Evolutionary conservation across 768 basidiomycete genomes (phyloP), one percentile per base, ranked within the genome.

Genomic region (Boletus barrowsii): DNA sequence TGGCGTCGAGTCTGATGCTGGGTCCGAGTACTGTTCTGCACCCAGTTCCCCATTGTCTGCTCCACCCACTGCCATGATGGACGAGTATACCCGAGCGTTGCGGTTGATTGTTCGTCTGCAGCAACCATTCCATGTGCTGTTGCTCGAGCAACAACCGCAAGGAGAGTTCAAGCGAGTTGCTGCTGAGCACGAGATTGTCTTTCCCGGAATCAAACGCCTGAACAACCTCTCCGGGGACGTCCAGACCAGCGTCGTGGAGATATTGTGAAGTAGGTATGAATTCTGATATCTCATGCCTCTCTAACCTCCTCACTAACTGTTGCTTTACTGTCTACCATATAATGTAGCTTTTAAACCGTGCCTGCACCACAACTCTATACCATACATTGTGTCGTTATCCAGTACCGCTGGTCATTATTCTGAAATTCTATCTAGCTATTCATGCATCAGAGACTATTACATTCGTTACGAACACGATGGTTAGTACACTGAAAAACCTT

Each of bases 41-140:
- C 20, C 15, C 15, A 4, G 6, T 7, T 22, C 22, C 4, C 49
- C 40, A 10, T 24, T 42, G 40, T 13, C 6, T 3, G 20, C 40
- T 5, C 7, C 4, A n/a, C 15, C 49, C 5, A 20, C 22, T 13
- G 5, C 20, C 18, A 10, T 10, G 20, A 10, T 8, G 49, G 49
- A 49, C 7, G 26, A 43, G 2, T 29, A 43, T 8, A 29, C 42
- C 3, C 44, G 44, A 5, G 45, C 49, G 20, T 33, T 55, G 24
- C 54, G 49, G 45, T 18, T 58, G 18, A 10, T 58, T 20, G 54
- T 22, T 9, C 47, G 30, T 47, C 51, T 56, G 22, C 40, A 24
- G 36, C 51, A 56, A 18, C 51, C 44, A 10, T 54, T 57, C 48
- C 30, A 22, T 2, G 45, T 18, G 17, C n/a, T 56, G 11, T 29